Conservation (phyloP, 139 green algal species). For the Picochlorum sp. region DNA sequence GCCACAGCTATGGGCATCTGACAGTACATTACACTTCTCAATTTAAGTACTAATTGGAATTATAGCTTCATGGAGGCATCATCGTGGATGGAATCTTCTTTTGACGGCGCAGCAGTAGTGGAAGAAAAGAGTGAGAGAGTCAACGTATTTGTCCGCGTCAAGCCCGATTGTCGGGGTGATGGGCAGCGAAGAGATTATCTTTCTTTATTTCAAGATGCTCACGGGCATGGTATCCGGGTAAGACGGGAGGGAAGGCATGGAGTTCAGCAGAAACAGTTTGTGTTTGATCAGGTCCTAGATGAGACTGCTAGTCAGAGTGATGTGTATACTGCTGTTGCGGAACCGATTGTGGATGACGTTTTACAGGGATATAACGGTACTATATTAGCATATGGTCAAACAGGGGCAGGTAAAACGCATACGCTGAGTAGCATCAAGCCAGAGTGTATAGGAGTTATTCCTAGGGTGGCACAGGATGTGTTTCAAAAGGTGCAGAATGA, state of each 20-base stretch:
- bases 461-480: conserved; percentile 47
- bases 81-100: no score
- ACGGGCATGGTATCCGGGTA: no score
- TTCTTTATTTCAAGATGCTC: neutral
- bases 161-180: no score
- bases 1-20: no score
- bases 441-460: conserved; percentile 71
- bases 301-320: conserved; percentile 50
- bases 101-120: no score
- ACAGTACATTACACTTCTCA: no score
- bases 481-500: conserved; percentile 43
- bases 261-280: conserved; percentile 12
- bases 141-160: no score
- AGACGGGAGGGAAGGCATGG: no score
- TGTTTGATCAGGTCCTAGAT: conserved; percentile 49
- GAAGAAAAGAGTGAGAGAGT: no score
- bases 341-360: conserved; percentile 59
- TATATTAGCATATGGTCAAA: conserved; percentile 70
- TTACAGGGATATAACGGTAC: conserved; percentile 76
- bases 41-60: no score
- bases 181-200: neutral
- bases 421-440: conserved; percentile 59
- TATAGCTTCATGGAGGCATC: no score
- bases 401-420: conserved; percentile 76
- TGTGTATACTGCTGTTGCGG: conserved; percentile 54